Evolutionary conservation across 345 rosid genomes (phyloP), one percentile per base, ranked within the genome.

Genomic region (Arabidopsis suecica): DNA sequence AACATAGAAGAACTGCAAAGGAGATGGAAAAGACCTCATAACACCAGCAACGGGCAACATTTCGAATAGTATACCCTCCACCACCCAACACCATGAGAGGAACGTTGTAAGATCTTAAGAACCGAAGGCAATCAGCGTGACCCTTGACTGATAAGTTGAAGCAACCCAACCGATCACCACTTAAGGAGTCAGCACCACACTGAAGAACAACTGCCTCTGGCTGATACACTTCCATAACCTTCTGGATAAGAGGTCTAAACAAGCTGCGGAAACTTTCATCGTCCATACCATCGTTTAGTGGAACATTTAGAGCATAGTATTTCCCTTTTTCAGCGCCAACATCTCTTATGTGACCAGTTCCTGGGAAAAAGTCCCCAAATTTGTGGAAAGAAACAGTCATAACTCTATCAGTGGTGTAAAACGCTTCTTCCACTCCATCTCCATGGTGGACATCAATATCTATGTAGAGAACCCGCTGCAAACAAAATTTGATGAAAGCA

Each of bases 151-250:
- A 95, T 81, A 95, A 79, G 83, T 95, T 95, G 77, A 95, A 95
- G 83, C 96, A 89, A 69, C 99, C 99, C 77, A 95, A 69, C 72
- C 99, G 85, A 79, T 95, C 99, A 82, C 99, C 99, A 28, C 98
- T 84, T 50, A 95, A 79, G 2, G 99, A 95, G 81, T 95, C 99
- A 79, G 99, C 99, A 66, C 99, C 99, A 67, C 98, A 95, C 75
- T 95, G 99, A 63, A 95, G 96, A 86, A 95, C 99, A 75, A 95
- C 97, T 1, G 98, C 99, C 84, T 90, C 99, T 1, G 99, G 99
- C 72, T 90, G 91, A 84, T 95, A 95, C 33, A 92, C 86, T 71
- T 95, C 97, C 99, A 95, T 92, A 48, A 95, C 99, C 75, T 92
- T 95, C 67, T 82, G 86, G 61, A 95, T 84, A 59, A 95, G 80